These are phyloP conservation scores for Athelia psychrophila DNA, from an alignment of 1,284 basidiomycete species.

Conservation along the genomic window DNA sequence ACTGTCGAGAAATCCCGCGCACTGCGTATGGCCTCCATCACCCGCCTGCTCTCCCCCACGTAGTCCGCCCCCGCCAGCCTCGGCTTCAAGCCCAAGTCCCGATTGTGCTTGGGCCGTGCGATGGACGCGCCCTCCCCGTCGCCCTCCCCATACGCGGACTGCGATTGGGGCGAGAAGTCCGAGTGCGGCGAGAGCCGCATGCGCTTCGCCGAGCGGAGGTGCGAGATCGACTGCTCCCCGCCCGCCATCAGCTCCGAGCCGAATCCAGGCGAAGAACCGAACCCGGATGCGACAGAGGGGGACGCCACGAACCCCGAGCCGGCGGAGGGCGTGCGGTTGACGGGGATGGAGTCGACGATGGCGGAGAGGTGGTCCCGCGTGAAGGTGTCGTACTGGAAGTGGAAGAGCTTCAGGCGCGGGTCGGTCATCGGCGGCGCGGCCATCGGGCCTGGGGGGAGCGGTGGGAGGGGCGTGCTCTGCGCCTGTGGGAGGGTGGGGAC, in stretches of 20 bases:
- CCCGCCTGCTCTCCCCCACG: constrained; percentile 64
- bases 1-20: constrained; percentile 73
- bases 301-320: constrained; percentile 30
- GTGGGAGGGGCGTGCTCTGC: constrained; percentile 54
- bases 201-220: constrained; percentile 70
- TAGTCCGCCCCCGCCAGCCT: constrained; percentile 51
- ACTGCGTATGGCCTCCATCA: constrained; percentile 75
- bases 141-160: constrained; percentile 35
- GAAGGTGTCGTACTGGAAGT: constrained; percentile 91
- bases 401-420: constrained; percentile 80
- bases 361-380: constrained; percentile 90
- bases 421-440: constrained; percentile 51
- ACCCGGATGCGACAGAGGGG: constrained; percentile 33
- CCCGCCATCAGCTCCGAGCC: too few relatives aligned
- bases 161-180: too few relatives aligned
- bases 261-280: constrained; percentile 15
- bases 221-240: constrained; percentile 27
- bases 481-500: too few relatives aligned
- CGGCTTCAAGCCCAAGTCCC: constrained; percentile 11
- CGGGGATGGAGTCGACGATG: constrained; percentile 85
- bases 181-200: constrained; percentile 64
- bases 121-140: constrained; percentile 45
- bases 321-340: constrained; percentile 67
- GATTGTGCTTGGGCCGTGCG: constrained; percentile 40
- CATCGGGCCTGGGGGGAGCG: constrained; percentile 23